These are phyloP conservation scores for Blastobotrys malaysiensis DNA, from an alignment of 1,139 yeast species.

Conservation along the genomic window DNA sequence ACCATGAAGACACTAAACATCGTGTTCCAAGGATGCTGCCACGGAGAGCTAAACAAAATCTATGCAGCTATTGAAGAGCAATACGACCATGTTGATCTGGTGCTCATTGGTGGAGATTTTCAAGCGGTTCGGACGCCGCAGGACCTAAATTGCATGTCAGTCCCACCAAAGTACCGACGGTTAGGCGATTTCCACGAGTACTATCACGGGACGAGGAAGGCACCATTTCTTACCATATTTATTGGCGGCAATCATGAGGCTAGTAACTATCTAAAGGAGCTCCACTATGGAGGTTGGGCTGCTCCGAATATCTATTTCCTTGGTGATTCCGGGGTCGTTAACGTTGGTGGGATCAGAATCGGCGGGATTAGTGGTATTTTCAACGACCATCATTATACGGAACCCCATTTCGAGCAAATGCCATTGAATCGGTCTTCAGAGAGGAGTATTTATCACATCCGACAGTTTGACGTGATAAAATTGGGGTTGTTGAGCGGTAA, in stretches of 20 bases:
- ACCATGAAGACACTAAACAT: conserved; percentile 28
- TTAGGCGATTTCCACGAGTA: conserved; percentile 79
- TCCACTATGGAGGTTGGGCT: conserved; percentile 90
- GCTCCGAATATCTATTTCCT: conserved; percentile 86
- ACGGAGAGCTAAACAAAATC: conserved; percentile 67
- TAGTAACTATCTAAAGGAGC: conserved; percentile 65
- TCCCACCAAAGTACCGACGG: conserved; percentile 45
- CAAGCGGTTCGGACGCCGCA: conserved; percentile 60
- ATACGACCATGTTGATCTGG: conserved; percentile 44
- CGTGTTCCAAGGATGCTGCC: conserved; percentile 92
- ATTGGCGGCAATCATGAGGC: conserved; percentile 97
- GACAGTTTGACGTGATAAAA: conserved; percentile 58
- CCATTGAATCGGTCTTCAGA: conserved; percentile 47
- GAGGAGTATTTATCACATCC: conserved; percentile 68
- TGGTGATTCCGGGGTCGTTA: conserved; percentile 72
- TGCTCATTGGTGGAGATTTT: conserved; percentile 83
- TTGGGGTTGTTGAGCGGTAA: conserved; percentile 36
- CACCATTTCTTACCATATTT: conserved; percentile 75
- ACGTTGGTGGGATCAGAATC: conserved; percentile 68
- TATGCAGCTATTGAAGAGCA: conserved; percentile 39
- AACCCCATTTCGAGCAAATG: conserved; percentile 38
- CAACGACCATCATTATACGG: conserved; percentile 44
- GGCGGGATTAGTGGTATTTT: conserved; percentile 85
- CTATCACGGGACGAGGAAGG: conserved; percentile 52
- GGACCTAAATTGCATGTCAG: conserved; percentile 65